A percentile compares a stretch with the other conserved stretches of the same genome.
Conservation (phyloP, 306 rosid species). For the Lathyrus sativus region DNA sequence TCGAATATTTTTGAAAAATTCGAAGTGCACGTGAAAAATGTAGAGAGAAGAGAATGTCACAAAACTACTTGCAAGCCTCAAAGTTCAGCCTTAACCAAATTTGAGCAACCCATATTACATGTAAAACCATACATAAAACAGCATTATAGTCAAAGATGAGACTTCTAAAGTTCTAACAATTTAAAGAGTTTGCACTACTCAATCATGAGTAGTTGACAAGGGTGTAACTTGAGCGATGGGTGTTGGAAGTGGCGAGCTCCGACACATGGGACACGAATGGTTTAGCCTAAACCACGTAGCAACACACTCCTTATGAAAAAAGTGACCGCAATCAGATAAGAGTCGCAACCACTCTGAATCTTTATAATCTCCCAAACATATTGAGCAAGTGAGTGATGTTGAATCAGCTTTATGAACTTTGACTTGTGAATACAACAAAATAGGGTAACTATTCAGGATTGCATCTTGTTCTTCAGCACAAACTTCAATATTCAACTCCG, state of each 20-base stretch:
- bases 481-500: neutral
- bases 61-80: no score
- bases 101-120: no score
- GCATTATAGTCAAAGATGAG: no score
- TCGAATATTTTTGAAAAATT: no score
- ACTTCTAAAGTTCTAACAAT: neutral
- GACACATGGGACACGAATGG: constrained; percentile 50
- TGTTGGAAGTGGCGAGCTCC: constrained; percentile 42
- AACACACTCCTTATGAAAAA: constrained; percentile 50
- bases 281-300: constrained; percentile 46
- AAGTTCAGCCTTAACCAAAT: no score
- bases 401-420: constrained; percentile 38
- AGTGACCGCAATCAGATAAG: constrained; percentile 52
- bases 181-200: neutral
- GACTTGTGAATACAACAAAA: constrained; percentile 41
- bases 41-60: no score
- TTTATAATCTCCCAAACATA: constrained; percentile 56
- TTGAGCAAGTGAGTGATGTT: constrained; percentile 43
- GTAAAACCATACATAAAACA: no score
- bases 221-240: constrained; percentile 36
- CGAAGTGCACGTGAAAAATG: no score
- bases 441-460: constrained; percentile 37
- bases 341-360: constrained; percentile 43
- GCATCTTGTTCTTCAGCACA: constrained; percentile 42
- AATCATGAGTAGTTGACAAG: neutral